A percentile compares a stretch with the other conserved stretches of the same genome.
Evolutionary conservation across 1,139 yeast genomes (phyloP).

Genomic region (Saccharomyces hybrid): DNA sequence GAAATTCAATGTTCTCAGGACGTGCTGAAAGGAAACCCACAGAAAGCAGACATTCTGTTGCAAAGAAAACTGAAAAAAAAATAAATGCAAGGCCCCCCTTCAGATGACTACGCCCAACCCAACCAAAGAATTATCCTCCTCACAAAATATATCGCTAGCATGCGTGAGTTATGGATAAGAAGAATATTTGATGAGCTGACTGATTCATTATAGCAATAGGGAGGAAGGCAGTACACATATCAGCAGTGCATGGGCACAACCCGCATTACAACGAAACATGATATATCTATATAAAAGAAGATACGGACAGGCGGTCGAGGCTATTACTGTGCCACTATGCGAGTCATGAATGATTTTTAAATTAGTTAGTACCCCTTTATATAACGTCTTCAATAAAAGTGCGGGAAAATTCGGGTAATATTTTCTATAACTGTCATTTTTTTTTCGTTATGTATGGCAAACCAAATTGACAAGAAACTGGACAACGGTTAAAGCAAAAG

Average conservation of each 20-base stretch:
- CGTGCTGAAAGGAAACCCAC: slow-evolving; percentile 4
- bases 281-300: background rate
- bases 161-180: background rate
- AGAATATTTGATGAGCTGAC: background rate
- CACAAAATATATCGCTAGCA: background rate
- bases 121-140: background rate
- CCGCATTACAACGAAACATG: background rate
- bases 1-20: slow-evolving; percentile 5
- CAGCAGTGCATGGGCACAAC: background rate
- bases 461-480: background rate
- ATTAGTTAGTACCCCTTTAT: background rate
- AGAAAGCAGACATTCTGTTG: slow-evolving; percentile 1
- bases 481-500: background rate
- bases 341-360: background rate
- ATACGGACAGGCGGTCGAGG: background rate
- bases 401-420: background rate
- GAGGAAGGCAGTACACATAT: background rate
- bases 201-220: background rate
- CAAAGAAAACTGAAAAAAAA: slow-evolving; percentile 3
- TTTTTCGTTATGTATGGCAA: background rate
- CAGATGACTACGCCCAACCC: slow-evolving; percentile 10
- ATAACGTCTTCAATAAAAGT: background rate
- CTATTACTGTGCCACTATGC: too few relatives aligned
- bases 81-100: slow-evolving; percentile 22
- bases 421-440: background rate